Evolutionary conservation across 2,329 filamentous ascomycete genomes (phyloP), one percentile per base, ranked within the genome.

Genomic region (Penicillium sp.): DNA sequence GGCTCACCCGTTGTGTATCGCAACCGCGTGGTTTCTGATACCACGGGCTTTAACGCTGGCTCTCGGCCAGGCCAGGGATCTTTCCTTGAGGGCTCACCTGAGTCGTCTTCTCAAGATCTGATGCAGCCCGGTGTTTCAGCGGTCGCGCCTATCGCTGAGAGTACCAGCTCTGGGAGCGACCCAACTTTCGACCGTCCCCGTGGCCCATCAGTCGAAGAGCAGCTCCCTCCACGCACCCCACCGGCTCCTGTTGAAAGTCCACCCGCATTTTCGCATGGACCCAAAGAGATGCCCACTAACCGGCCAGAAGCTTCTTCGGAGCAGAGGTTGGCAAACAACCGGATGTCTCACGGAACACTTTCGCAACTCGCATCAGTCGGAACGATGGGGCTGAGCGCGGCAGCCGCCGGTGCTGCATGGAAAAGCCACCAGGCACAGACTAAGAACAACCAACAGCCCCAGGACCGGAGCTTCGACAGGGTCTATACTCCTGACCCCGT

Each of bases 291-390:
- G 48, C 92, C 92, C 5, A 79, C 81, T 1, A 86, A 83, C 58
- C 85, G 85, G 60, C 90, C 90, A 0, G 86, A 89, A 65, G 85
- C 90, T 57, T 87, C 91, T 31, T 84, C 89, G 15, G 90, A 94
- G 69, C 80, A 93, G 66, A 87, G 90, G 60, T 87, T 87, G 62
- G 91, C 90, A 50, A 94, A 91, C 65, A 92, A 88, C 65, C 87
- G 91, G 23, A 87, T 97, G 72, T 96, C 94, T 27, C 84, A 82
- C 64, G 87, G 86, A 1, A 97, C 93, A 0, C 80, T 97, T 45
- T 83, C 87, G 44, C 91, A 97, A 70, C 81, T 97, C 70, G 86
- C 85, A 33, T 88, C 87, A 63, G 89, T 88, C 45, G 85, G 84
- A 53, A 84, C 82, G 23, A 73, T 84, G 48, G 70, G 77, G 46